These are phyloP conservation scores for Craterostigma plantagineum DNA, from an alignment of 257 asterid genomes.

Conservation along the genomic window DNA sequence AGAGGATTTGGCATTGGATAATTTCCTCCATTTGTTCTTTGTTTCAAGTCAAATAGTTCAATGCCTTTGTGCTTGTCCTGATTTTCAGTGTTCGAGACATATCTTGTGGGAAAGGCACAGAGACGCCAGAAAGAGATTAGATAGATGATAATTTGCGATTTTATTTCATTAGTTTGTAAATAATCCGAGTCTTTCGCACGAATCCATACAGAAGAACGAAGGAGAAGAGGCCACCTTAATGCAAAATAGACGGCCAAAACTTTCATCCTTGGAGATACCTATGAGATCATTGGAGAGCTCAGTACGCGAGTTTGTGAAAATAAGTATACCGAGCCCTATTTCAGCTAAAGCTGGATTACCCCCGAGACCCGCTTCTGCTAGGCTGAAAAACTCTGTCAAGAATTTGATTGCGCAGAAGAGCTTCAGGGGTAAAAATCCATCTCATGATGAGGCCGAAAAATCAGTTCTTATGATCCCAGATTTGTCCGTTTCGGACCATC, in stretches of 20 bases:
- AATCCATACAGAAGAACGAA: slow-evolving; percentile 11
- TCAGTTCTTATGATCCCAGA: slow-evolving; percentile 66
- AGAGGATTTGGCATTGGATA: too few relatives aligned
- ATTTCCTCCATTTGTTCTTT: too few relatives aligned
- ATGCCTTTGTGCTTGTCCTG: too few relatives aligned
- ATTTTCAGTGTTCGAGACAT: too few relatives aligned
- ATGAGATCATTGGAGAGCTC: slow-evolving; percentile 44
- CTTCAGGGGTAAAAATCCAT: slow-evolving; percentile 34
- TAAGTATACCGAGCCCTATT: slow-evolving; percentile 52
- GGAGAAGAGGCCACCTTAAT: slow-evolving; percentile 47
- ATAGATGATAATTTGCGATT: too few relatives aligned
- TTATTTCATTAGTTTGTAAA: too few relatives aligned
- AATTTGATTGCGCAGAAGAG: slow-evolving; percentile 76
- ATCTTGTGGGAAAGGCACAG: too few relatives aligned
- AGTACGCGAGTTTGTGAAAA: slow-evolving; percentile 35
- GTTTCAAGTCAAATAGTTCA: too few relatives aligned
- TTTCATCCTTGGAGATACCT: slow-evolving; percentile 65
- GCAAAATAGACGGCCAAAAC: slow-evolving; percentile 55
- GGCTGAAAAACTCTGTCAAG: slow-evolving; percentile 54
- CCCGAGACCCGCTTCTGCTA: slow-evolving; percentile 79
- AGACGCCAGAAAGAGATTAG: too few relatives aligned
- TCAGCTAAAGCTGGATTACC: slow-evolving; percentile 68
- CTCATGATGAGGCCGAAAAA: slow-evolving; percentile 52
- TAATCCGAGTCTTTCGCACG: not conserved
- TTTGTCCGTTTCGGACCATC: slow-evolving; percentile 48